phyloP scores from a whole-genome alignment of 441 rosid genomes.

The Brassica hybrid region DNA sequence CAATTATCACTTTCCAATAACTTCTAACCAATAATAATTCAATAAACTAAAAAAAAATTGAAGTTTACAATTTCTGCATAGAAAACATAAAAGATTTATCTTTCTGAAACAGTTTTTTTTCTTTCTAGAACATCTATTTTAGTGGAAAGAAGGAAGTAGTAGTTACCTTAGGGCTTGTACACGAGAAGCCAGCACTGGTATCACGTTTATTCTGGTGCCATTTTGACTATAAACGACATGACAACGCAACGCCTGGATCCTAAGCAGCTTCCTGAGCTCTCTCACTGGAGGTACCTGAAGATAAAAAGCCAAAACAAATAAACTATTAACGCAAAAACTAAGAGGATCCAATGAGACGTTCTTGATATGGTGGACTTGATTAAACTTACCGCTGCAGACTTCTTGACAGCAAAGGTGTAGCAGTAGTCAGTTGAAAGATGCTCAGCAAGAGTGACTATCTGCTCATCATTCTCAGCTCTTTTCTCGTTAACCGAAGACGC shows the following conservation, averaged over 20 bases:
- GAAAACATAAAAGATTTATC: not conserved
- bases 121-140: not conserved
- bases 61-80: not conserved
- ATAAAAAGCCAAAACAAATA: not conserved
- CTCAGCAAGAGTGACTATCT: slow-evolving; percentile 61
- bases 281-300: slow-evolving; percentile 80
- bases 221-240: slow-evolving; percentile 86
- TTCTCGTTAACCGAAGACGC: slow-evolving; percentile 61
- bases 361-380: not conserved
- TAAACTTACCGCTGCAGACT: slow-evolving; percentile 54
- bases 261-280: slow-evolving; percentile 81
- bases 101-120: too few relatives aligned
- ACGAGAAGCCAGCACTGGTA: slow-evolving; percentile 94
- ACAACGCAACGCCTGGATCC: slow-evolving; percentile 94
- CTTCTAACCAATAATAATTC: not conserved
- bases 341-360: not conserved
- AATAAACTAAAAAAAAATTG: not conserved
- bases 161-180: slow-evolving; percentile 90
- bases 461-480: slow-evolving; percentile 52
- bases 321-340: slow-evolving; percentile 1
- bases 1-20: not conserved
- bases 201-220: slow-evolving; percentile 82
- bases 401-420: slow-evolving; percentile 63
- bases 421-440: slow-evolving; percentile 77
- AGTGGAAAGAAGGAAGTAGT: not conserved